Evolutionary conservation across 768 basidiomycete genomes (phyloP), one percentile per base, ranked within the genome.

Genomic region (Hysterangium stoloniferum): DNA sequence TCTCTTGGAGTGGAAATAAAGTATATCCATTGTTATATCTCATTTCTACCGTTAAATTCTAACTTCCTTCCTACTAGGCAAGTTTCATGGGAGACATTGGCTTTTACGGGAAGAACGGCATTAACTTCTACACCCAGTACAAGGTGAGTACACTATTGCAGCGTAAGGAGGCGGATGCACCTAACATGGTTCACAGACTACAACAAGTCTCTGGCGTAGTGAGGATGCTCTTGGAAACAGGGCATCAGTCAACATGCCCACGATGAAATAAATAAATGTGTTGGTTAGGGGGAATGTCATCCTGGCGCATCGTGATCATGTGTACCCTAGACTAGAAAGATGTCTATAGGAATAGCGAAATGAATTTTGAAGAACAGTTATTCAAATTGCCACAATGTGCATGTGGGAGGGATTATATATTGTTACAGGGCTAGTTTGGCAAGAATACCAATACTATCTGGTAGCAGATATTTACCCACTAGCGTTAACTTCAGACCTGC

Each of bases 1-100:
- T 96, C 71, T 79, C 90, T 25, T 95, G 91, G 91, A 91, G 87
- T 59, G 95, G 96, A 24, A 95, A 93, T 71, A 95, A 93, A 74
- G 77, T 74, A 43, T 49, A 56, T 42, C 27, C 19, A 28, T 52
- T 53, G 41, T 8, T 47, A 2, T 25, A 32, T 12, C n/a, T 36
- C 13, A 20, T 13, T 45, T 46, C 36, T 44, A 29, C 38, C n/a
- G n/a, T n/a, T n/a, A 19, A 34, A 27, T 20, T 15, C 41, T 54
- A 17, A 35, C 42, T 33, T 41, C 31, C 34, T 37, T 42, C 36
- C 11, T 52, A 50, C 4, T 32, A 80, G 78, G 82, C 71, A 34
- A 89, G 86, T 59, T 80, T 80, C 59, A 68, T 93, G 49, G 92
- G 92, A 20, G 89, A 94, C 61, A 78, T 91, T 38, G 82, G 84